Evolutionary conservation across 768 basidiomycete genomes (phyloP).

Genomic region (Roridomyces roridus): DNA sequence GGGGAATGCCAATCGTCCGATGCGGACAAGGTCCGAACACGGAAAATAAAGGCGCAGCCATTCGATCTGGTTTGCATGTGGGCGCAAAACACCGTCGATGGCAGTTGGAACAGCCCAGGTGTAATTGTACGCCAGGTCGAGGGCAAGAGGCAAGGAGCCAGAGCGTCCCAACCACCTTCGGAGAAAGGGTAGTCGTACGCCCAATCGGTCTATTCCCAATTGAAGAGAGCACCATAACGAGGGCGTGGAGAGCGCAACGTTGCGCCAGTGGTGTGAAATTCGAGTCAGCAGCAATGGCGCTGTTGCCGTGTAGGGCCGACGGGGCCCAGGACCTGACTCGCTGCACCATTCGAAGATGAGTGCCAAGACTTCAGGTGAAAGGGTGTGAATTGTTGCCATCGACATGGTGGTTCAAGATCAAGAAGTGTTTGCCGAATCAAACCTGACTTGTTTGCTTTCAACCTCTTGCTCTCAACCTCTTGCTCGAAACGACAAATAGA

Average conservation of each 20-base stretch:
- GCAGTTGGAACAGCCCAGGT: background rate
- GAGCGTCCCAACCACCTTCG: no score
- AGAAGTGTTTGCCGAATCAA: no score
- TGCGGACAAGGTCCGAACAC: background rate
- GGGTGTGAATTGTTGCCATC: background rate
- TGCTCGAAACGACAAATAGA: no score
- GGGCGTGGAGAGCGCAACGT: background rate
- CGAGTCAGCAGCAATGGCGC: background rate
- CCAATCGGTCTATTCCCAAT: background rate
- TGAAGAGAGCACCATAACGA: background rate
- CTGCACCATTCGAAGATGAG: background rate
- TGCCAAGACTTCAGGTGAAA: background rate
- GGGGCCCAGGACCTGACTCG: background rate
- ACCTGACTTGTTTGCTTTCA: no score
- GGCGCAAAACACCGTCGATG: background rate
- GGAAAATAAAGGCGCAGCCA: background rate
- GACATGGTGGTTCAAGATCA: background rate
- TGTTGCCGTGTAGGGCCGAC: background rate
- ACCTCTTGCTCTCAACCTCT: no score
- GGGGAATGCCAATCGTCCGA: background rate
- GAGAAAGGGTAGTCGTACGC: no score
- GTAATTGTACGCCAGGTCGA: background rate
- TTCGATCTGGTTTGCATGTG: background rate
- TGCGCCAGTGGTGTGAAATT: background rate
- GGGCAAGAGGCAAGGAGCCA: no score